Evolutionary conservation across 805 yeast genomes (phyloP).

Genomic region (Ogataea kodamae): DNA sequence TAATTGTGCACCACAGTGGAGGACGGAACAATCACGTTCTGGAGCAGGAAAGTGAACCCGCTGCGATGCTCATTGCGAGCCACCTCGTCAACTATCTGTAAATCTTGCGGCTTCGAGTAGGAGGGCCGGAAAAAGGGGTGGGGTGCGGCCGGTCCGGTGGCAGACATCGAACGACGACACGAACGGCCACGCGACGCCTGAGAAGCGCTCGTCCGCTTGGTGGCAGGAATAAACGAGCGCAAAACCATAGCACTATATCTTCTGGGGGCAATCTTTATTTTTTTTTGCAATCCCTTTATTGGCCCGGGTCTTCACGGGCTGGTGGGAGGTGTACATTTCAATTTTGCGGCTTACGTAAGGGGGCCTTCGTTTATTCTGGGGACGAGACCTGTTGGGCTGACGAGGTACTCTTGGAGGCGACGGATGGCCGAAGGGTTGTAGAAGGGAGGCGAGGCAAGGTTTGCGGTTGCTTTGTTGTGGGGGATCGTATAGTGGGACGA

Average conservation of each 20-base stretch:
- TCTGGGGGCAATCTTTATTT: not conserved
- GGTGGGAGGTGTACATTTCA: no score
- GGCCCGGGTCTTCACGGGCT: not conserved
- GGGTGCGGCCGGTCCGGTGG: conserved; percentile 12
- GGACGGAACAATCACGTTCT: conserved; percentile 25
- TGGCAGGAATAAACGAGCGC: conserved; percentile 28
- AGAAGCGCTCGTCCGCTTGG: conserved; percentile 23
- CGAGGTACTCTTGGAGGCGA: conserved; percentile 34
- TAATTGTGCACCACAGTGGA: conserved; percentile 30
- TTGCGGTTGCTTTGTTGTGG: conserved; percentile 13
- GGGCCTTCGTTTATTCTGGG: conserved; percentile 26
- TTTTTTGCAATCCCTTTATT: conserved; percentile 2
- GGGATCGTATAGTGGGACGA: conserved; percentile 9
- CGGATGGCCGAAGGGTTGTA: conserved; percentile 14
- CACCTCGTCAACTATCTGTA: conserved; percentile 29
- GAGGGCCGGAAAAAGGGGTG: conserved; percentile 37
- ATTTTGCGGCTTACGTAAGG: conserved; percentile 1
- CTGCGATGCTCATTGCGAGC: conserved; percentile 16
- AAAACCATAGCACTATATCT: conserved; percentile 23
- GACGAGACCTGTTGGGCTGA: conserved; percentile 32
- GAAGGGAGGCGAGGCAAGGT: not conserved
- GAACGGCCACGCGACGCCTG: conserved; percentile 13
- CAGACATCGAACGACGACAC: conserved; percentile 7
- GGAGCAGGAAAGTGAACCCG: conserved; percentile 22
- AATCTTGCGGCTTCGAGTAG: conserved; percentile 29